Evolutionary conservation across 441 rosid species (phyloP).

Genomic region (Jatropha podagrica): DNA sequence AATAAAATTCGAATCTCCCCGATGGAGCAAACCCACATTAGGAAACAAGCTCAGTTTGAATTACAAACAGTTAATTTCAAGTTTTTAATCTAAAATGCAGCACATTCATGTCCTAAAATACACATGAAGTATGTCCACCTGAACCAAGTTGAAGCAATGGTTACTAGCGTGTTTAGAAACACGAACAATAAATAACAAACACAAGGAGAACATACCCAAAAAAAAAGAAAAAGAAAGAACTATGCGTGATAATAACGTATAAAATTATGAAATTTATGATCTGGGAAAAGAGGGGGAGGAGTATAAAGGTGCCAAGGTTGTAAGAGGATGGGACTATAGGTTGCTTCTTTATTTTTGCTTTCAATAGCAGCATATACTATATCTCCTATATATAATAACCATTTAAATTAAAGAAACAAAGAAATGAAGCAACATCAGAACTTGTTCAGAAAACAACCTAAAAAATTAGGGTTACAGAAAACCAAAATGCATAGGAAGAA

Average conservation of each 20-base stretch:
- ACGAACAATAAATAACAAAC: background rate
- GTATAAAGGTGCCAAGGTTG: background rate
- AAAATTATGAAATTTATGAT: too few species aligned
- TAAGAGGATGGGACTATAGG: background rate
- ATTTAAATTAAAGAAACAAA: background rate
- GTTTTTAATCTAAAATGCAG: background rate
- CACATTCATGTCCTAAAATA: background rate
- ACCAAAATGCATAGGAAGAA: background rate
- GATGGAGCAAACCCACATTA: background rate
- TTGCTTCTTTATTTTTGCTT: background rate
- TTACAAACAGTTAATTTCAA: background rate
- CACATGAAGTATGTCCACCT: background rate
- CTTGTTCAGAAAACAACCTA: background rate
- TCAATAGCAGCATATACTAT: background rate
- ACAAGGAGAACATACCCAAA: background rate
- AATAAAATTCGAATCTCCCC: background rate
- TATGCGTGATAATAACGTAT: too few species aligned
- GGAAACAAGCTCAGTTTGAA: background rate
- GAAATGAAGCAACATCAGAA: background rate
- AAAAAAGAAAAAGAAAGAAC: background rate
- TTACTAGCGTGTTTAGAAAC: background rate
- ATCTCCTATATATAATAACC: background rate
- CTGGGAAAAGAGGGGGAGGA: background rate
- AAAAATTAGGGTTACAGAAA: slow-evolving; percentile 17
- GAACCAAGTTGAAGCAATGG: background rate